Percentiles rank a stretch among this genome's conserved stretches.
Conservation (phyloP, 306 rosid genomes). For the Inga laurina region DNA sequence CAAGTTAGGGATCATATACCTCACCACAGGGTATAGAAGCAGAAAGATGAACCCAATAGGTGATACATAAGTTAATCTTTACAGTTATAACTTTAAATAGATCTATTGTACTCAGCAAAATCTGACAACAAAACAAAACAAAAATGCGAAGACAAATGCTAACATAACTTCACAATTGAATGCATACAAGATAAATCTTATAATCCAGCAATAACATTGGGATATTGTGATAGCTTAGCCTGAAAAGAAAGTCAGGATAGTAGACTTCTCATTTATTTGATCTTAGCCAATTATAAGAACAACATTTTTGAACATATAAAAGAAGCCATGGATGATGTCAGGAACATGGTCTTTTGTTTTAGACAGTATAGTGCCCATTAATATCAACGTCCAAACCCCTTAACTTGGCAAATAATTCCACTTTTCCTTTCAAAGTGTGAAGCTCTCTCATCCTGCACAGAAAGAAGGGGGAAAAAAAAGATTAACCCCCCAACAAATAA, state of each 20-base stretch:
- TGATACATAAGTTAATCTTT: background rate
- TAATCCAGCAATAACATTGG: background rate
- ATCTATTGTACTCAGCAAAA: background rate
- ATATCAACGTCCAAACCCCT: slow-evolving; percentile 70
- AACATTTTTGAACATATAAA: background rate
- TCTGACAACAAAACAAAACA: background rate
- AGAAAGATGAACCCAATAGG: background rate
- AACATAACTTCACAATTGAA: background rate
- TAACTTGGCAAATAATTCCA: slow-evolving; percentile 68
- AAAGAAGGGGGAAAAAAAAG: background rate
- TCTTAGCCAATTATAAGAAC: background rate
- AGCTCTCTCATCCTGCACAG: slow-evolving; percentile 75
- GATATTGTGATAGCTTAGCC: background rate
- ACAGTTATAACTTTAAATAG: background rate
- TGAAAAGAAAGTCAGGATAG: background rate
- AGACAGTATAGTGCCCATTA: slow-evolving; percentile 65
- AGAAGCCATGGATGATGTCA: background rate
- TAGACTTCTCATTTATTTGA: background rate
- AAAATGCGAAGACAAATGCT: background rate
- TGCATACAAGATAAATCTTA: background rate
- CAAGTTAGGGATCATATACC: background rate
- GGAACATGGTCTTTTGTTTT: background rate
- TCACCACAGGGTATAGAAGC: background rate
- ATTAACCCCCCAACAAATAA: too few relatives aligned
- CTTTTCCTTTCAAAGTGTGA: slow-evolving; percentile 75